These are phyloP conservation scores for Cladosporium sp. DNA, from an alignment of 2,329 filamentous ascomycete species.

Conservation along the genomic window DNA sequence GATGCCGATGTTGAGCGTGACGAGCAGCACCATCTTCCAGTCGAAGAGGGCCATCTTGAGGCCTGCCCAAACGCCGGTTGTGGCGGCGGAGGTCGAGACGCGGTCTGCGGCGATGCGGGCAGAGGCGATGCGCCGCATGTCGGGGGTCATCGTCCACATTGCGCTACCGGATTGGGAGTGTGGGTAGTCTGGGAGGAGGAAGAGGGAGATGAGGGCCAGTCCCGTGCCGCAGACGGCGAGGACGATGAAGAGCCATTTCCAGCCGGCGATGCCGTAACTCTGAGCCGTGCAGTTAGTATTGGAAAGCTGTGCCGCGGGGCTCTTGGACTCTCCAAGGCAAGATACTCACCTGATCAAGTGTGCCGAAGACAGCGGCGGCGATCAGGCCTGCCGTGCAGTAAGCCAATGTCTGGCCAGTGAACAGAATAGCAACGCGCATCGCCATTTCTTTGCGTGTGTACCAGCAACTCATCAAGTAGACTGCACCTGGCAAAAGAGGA, in stretches of 20 bases:
- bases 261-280: constrained; percentile 21
- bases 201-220: constrained; percentile 52
- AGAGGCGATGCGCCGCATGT: constrained; percentile 32
- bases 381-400: constrained; percentile 61
- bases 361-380: constrained; percentile 53
- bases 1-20: constrained; percentile 1
- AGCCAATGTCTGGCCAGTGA: constrained; percentile 44
- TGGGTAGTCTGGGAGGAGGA: constrained; percentile 63
- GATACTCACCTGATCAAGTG: constrained; percentile 51
- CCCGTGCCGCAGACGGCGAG: constrained; percentile 43
- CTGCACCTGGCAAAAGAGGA: constrained; percentile 2
- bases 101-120: constrained; percentile 36
- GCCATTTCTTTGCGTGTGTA: constrained; percentile 33
- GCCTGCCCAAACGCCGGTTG: constrained; percentile 31
- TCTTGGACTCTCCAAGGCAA: constrained; percentile 45
- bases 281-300: neutral
- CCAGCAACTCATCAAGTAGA: constrained; percentile 30
- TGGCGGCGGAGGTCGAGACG: constrained; percentile 40
- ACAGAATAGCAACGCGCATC: constrained; percentile 1
- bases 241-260: constrained; percentile 11
- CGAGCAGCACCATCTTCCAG: constrained; percentile 7
- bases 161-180: constrained; percentile 38
- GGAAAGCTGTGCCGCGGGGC: constrained; percentile 62
- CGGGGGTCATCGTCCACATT: constrained; percentile 41
- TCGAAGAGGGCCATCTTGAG: constrained; percentile 9